These are phyloP conservation scores for Claviceps monticola DNA, from an alignment of 2,329 filamentous ascomycete genomes.

Conservation along the genomic window DNA sequence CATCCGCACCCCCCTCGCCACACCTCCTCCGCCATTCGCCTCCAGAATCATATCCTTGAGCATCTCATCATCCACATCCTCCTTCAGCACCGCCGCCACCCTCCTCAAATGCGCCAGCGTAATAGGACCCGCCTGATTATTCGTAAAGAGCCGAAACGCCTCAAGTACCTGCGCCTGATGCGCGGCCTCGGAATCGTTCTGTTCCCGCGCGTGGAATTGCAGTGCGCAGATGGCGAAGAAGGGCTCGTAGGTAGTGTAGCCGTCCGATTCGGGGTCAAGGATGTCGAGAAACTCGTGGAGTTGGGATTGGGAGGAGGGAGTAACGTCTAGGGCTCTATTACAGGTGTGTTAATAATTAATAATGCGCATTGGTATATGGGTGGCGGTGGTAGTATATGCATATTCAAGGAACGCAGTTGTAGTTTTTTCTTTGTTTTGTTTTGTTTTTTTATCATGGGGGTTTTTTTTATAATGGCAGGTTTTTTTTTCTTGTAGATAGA, in stretches of 20 bases:
- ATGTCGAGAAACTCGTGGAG: constrained; percentile 63
- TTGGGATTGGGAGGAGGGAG: constrained; percentile 48
- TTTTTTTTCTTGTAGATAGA: background rate
- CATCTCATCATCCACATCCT: constrained; percentile 70
- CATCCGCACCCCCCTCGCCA: constrained; percentile 55
- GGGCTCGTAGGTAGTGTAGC: constrained; percentile 62
- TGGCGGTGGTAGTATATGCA: no score
- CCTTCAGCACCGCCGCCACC: constrained; percentile 69
- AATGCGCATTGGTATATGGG: no score
- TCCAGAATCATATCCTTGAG: constrained; percentile 90
- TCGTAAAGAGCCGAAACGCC: constrained; percentile 71
- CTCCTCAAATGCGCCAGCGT: constrained; percentile 64
- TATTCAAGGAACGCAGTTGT: no score
- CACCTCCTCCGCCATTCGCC: constrained; percentile 69
- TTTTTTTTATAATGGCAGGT: no score
- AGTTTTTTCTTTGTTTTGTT: no score
- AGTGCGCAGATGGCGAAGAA: constrained; percentile 84
- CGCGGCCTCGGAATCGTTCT: constrained; percentile 36
- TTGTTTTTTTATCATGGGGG: no score
- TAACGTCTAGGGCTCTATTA: constrained; percentile 65
- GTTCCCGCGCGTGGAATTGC: constrained; percentile 54
- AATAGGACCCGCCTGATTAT: constrained; percentile 43
- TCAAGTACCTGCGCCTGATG: constrained; percentile 59
- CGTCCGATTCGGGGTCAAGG: constrained; percentile 70
- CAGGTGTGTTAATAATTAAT: no score